These are phyloP conservation scores for Sisymbrium altissimum DNA, from an alignment of 345 rosid species.

Conservation along the genomic window DNA sequence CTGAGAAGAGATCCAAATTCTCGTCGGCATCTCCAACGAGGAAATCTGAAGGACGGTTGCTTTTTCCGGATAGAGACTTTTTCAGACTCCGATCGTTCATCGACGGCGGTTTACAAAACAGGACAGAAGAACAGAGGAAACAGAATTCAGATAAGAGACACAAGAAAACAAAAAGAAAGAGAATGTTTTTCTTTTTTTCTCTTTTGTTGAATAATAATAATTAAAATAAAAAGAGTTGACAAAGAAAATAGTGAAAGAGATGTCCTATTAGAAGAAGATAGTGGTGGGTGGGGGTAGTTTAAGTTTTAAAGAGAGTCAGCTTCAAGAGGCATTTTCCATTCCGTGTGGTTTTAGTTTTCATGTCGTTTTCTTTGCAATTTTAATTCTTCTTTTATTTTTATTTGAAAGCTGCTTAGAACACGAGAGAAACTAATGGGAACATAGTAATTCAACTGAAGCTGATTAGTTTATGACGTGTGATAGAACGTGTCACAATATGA, in stretches of 20 bases:
- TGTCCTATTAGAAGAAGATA: neutral
- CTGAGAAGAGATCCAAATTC: slow-evolving; percentile 25
- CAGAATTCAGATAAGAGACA: slow-evolving; percentile 4
- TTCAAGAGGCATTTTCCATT: slow-evolving; percentile 24
- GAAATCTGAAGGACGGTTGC: neutral
- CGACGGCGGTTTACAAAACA: slow-evolving; percentile 6
- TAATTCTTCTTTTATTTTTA: neutral
- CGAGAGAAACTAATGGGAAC: neutral
- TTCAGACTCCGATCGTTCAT: slow-evolving; percentile 30
- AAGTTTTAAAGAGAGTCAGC: slow-evolving; percentile 9
- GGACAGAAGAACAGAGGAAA: neutral
- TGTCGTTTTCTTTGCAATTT: slow-evolving; percentile 13
- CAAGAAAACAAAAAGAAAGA: neutral
- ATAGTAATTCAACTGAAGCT: neutral
- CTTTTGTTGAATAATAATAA: neutral
- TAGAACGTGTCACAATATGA: neutral
- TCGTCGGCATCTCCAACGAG: slow-evolving; percentile 24
- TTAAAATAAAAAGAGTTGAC: slow-evolving; percentile 22
- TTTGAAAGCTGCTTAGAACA: slow-evolving; percentile 1
- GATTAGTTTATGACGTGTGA: neutral
- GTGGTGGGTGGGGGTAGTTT: slow-evolving; percentile 5
- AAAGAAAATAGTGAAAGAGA: slow-evolving; percentile 12
- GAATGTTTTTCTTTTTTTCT: neutral
- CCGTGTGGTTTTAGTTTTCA: slow-evolving; percentile 24
- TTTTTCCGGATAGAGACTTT: slow-evolving; percentile 20